Conservation (phyloP, 2,329 filamentous ascomycete genomes). For the Scedosporium minutisporum region DNA sequence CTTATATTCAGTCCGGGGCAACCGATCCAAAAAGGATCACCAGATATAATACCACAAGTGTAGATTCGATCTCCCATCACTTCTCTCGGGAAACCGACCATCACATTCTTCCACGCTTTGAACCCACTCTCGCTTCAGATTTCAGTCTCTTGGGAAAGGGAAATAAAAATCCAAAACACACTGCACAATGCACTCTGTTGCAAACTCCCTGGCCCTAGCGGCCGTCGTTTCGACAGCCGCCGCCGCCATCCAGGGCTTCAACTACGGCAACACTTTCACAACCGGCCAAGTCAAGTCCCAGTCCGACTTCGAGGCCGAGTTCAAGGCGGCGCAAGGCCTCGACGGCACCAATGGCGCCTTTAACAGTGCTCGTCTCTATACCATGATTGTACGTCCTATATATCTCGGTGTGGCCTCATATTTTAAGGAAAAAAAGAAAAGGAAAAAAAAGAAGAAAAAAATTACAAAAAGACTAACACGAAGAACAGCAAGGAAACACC, state of each 20-base stretch:
- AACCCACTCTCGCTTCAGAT: not conserved
- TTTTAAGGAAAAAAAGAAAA: too few relatives aligned
- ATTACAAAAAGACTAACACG: slow-evolving; percentile 12
- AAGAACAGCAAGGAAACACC: slow-evolving; percentile 50
- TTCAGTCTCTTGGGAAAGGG: not conserved
- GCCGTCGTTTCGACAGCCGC: slow-evolving; percentile 6
- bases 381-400: slow-evolving; percentile 44
- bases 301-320: slow-evolving; percentile 60
- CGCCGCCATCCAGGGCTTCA: slow-evolving; percentile 55
- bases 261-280: slow-evolving; percentile 57
- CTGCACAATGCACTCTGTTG: slow-evolving; percentile 9
- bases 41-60: too few relatives aligned
- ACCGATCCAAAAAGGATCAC: too few relatives aligned
- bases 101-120: not conserved
- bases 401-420: not conserved
- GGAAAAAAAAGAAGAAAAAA: too few relatives aligned
- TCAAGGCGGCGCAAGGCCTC: slow-evolving; percentile 55
- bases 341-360: slow-evolving; percentile 52
- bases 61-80: not conserved
- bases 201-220: slow-evolving; percentile 5
- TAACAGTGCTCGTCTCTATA: slow-evolving; percentile 64
- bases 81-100: not conserved
- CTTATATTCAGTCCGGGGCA: too few relatives aligned
- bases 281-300: slow-evolving; percentile 51
- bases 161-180: not conserved